Evolutionary conservation across 352 stramenopile species (phyloP).

Genomic region (Plasmopara viticola): DNA sequence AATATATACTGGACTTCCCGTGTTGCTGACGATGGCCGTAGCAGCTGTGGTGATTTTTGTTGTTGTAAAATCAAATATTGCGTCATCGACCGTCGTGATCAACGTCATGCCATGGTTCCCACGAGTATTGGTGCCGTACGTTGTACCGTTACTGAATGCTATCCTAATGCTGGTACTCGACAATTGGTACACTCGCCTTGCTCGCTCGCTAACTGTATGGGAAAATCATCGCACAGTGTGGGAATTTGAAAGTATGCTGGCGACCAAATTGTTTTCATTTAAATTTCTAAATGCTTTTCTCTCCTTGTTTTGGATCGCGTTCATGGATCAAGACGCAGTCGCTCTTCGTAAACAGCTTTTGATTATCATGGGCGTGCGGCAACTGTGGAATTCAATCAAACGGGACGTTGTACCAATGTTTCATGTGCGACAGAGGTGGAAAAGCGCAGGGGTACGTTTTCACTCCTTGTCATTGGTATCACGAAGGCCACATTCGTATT

Average conservation of each 20-base stretch:
- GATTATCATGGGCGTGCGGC: conserved; percentile 14
- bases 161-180: conserved; percentile 22
- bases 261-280: no score
- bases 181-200: no score
- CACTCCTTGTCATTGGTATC: no score
- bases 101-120: conserved; percentile 36
- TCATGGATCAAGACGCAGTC: no score
- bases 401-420: conserved; percentile 51
- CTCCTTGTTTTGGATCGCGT: no score
- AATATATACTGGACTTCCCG: no score
- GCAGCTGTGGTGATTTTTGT: conserved; percentile 55
- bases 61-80: conserved; percentile 36
- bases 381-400: conserved; percentile 58
- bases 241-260: no score
- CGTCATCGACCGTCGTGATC: conserved; percentile 20
- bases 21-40: conserved; percentile 43
- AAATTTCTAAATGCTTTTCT: no score
- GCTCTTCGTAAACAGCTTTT: no score
- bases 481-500: no score
- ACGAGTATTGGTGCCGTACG: conserved; percentile 32
- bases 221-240: no score
- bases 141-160: conserved; percentile 59
- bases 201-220: no score
- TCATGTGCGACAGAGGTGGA: conserved; percentile 41
- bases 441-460: conserved; percentile 13